Evolutionary conservation across 352 stramenopile genomes (phyloP), one percentile per base, ranked within the genome.

Genomic region (Globisporangium cylindrosporum): DNA sequence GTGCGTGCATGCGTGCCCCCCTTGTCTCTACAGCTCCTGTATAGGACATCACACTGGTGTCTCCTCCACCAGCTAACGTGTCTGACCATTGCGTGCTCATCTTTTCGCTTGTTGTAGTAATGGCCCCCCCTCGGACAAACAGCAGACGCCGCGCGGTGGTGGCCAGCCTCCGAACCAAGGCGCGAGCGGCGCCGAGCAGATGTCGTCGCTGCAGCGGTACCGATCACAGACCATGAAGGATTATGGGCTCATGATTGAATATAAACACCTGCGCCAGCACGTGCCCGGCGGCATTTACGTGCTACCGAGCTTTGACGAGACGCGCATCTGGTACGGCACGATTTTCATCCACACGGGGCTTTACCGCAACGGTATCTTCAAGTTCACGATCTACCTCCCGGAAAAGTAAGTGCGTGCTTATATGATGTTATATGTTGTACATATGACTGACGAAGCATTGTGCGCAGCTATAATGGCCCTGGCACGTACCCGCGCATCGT

Each of bases 191-290:
- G 56, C 70, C 10, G 74, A 86, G 46, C 82, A 88, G 60, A 91
- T 95, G 82, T 88, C 88, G 61, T 93, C 86, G 32, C 76, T 95
- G 53, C 88, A 95, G 69, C 86, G 84, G 54, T 95, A 95, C 62
- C 82, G 88, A 12, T 92, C 85, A 38, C 85, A 95, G 70, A 95
- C 88, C 9, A 95, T 95, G 85, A 93, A 93, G 62, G 95, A 98
- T 71, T 99, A 98, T 72, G 97, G 97, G 6, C 89, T 99, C 7
- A 98, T 97, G 71, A 98, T 99, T 74, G 97, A 99, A 84, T 99
- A 99, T 82, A 98, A 98, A 71, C 95, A 98, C 67, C 71, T 99
- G 38, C 94, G 97, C 62, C 87, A 97, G 58, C 90, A 98, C 70
- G 92, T 97, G 34, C 97, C 97, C 1, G 94, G 88, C 27, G 95